Evolutionary conservation across 305 asterid species (phyloP).

Genomic region (Euphrasia arctica): DNA sequence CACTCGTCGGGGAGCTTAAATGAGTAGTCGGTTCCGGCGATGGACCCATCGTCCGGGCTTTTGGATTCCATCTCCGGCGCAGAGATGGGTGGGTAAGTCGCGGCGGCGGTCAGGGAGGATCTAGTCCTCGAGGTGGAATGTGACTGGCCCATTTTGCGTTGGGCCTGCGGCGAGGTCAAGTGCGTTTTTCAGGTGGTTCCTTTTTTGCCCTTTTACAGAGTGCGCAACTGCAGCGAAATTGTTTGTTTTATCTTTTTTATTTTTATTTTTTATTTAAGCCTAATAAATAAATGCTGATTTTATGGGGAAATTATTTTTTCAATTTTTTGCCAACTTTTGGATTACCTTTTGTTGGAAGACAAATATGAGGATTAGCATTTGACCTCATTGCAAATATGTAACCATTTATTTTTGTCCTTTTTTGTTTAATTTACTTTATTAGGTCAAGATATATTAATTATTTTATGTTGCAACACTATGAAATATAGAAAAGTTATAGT

Average conservation of each 20-base stretch:
- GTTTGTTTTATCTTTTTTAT: not conserved
- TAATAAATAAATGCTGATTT: not conserved
- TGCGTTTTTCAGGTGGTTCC: conserved; percentile 5
- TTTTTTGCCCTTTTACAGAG: not conserved
- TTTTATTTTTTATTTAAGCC: no score
- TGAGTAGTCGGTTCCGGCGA: conserved; percentile 37
- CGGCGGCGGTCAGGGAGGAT: conserved; percentile 39
- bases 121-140: conserved; percentile 47
- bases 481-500: no score
- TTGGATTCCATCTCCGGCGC: conserved; percentile 26
- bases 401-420: no score
- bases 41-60: conserved; percentile 14
- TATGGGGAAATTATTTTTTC: not conserved
- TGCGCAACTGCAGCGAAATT: not conserved
- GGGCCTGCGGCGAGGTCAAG: conserved; percentile 16
- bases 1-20: conserved; percentile 65
- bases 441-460: no score
- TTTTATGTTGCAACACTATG: not conserved
- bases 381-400: no score
- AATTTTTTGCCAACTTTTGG: not conserved
- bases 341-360: no score
- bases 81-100: conserved; percentile 29
- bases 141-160: conserved; percentile 60
- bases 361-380: no score
- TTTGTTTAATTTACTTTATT: no score